A percentile compares a stretch with the other conserved stretches of the same genome.
phyloP scores from a whole-genome alignment of 768 basidiomycete species.

The Naganishia vaughanmartiniae region DNA sequence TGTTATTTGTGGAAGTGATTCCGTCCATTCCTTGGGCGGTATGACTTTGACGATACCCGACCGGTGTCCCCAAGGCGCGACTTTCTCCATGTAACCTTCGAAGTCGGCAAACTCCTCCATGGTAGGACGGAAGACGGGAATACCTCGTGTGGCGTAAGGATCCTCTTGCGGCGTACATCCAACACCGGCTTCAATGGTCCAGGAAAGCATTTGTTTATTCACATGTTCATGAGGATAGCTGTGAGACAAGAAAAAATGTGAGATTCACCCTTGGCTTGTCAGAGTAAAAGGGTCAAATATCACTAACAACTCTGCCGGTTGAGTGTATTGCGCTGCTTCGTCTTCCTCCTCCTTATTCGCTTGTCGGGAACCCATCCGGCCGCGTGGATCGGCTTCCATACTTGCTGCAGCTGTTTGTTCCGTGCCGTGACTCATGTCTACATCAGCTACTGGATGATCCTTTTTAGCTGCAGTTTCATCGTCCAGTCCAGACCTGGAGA shows the following conservation, averaged over 20 bases:
- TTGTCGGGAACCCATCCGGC: not conserved
- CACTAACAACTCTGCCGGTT: constrained; percentile 36
- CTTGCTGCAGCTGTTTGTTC: not conserved
- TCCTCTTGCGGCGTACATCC: constrained; percentile 51
- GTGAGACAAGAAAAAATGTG: constrained; percentile 8
- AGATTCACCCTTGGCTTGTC: not conserved
- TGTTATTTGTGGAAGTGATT: constrained; percentile 66
- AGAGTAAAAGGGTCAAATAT: not conserved
- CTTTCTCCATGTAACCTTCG: constrained; percentile 78
- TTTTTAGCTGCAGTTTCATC: not conserved
- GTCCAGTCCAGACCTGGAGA: not conserved
- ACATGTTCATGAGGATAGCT: constrained; percentile 49
- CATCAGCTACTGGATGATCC: not conserved
- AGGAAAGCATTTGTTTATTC: constrained; percentile 27
- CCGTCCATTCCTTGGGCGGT: constrained; percentile 86
- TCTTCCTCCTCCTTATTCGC: constrained; percentile 4
- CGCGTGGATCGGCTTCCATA: not conserved
- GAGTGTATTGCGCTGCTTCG: constrained; percentile 28
- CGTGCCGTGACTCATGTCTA: constrained; percentile 2
- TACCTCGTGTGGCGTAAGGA: constrained; percentile 58
- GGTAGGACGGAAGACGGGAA: constrained; percentile 92
- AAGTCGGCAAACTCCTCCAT: constrained; percentile 88
- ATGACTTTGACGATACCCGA: constrained; percentile 96
- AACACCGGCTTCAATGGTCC: constrained; percentile 1
- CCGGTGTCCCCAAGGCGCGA: constrained; percentile 83